Base-by-base conservation (phyloP, 257 asterid genomes). In the Gynochthodes officinalis region DNA sequence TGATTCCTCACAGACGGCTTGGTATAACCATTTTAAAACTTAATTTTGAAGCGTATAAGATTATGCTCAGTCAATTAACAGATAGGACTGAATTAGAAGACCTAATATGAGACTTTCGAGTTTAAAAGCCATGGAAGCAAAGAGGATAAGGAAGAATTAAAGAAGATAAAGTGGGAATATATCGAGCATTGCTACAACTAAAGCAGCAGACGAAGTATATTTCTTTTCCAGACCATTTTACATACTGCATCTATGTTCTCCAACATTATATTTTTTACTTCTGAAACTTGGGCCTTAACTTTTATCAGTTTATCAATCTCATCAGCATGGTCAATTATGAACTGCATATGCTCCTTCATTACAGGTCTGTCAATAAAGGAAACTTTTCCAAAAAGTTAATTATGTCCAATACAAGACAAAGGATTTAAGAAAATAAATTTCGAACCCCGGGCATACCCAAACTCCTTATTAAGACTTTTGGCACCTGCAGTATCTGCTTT, bases 341-440 rank as follows among this genome's bases (percentile, higher is more conserved):
- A 87, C 78, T 90, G 96, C 98, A 89, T 93, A 76, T 93, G 96
- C 78, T 93, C 97, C 88, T 93, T 93, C 86, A 90, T 86, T 42
- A 84, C 64, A 33, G 95, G 96, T 73, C 98, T 92, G 90, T 72
- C 72, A 49, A 67, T 64, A 35, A 54, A 33, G 43, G 68, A 15
- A 39, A 44, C 9, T 63, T 60, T n/a, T 44, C 40, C 37, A 35
- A 43, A 25, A 35, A 27, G 32, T 62, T 37, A 27, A 40, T 35
- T 23, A 65, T 60, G 72, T 37, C 13, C 35, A 68, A 18, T 81
- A 55, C 39, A 61, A 65, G 32, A 18, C 18, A 48, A 32, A 15
- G 25, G 23, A 9, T 25, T 21, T 30, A 1, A 50, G 21, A 35
- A 19, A 48, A 73, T 15, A 48, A 42, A 42, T 25, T 39, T 25